These are phyloP conservation scores for Prunus dulcis DNA, from an alignment of 306 rosid genomes.

Conservation along the genomic window DNA sequence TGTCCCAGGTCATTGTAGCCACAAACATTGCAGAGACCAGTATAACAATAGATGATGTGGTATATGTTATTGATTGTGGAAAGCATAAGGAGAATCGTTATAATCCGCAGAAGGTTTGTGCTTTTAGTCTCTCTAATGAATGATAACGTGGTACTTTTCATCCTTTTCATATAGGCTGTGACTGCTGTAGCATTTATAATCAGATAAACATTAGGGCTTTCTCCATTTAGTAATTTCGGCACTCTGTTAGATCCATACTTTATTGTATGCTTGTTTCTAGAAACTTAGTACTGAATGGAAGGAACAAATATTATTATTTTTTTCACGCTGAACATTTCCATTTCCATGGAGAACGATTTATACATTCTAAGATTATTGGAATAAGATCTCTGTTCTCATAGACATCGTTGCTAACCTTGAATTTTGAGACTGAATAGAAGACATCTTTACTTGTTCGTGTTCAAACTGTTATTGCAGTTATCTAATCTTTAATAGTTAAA, in stretches of 20 bases:
- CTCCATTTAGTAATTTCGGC: neutral
- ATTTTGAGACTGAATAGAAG: no score
- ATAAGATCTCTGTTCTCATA: neutral
- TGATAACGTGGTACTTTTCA: neutral
- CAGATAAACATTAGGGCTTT: neutral
- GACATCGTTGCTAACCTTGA: no score
- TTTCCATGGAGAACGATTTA: neutral
- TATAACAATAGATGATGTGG: slow-evolving; percentile 91
- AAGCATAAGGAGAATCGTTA: slow-evolving; percentile 94
- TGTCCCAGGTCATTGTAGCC: slow-evolving; percentile 75
- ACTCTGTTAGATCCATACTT: neutral
- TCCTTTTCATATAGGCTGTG: neutral
- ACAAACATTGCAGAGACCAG: slow-evolving; percentile 98
- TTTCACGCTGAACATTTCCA: neutral
- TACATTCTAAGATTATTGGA: neutral
- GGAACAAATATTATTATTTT: neutral
- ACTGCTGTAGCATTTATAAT: neutral
- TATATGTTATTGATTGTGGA: slow-evolving; percentile 88
- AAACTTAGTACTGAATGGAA: neutral
- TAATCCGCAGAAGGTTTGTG: slow-evolving; percentile 84
- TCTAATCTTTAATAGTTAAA: neutral
- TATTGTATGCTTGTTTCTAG: neutral
- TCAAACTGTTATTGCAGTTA: neutral
- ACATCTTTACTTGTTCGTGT: neutral
- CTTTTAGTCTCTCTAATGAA: slow-evolving; percentile 17